Evolutionary conservation across 164 flowering plant genomes (phyloP), one percentile per base, ranked within the genome.

Genomic region (Piper betle): DNA sequence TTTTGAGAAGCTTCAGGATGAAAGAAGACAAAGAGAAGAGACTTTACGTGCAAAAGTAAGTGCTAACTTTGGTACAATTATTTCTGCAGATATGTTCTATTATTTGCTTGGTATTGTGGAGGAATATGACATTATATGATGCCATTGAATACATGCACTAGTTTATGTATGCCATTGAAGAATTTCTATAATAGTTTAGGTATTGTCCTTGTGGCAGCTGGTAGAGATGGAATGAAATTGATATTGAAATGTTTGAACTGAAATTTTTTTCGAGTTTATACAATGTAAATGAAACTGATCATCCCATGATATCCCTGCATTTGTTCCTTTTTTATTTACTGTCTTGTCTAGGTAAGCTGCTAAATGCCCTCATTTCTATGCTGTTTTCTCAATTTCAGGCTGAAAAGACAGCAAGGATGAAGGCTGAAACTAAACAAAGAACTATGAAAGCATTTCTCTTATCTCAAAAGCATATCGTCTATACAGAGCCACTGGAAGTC

Each of bases 391-490:
- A 25, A 54, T 67, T 55, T 37, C 82, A 93, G 98, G 92, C 81
- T 59, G 87, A 90, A 69, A 86, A 57, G 72, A 84, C 89, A 56
- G 88, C 84, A 63, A 78, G 69, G 9, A 67, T 87, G 86, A 93
- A 87, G 81, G 85, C 92, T 55, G 88, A 86, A 76, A 80, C 64
- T 37, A 93, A 84, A 82, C 82, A 83, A 70, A 81, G 68, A 66
- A 80, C 96, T 6, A 65, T 84, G 78, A 84, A 79, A 76, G 76
- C 59, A 37, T 93, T 84, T 80, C 67, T 89, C 68, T 68, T 89
- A 73, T 90, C 98, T 53, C 97, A 86, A 70, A 93, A 85, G 81
- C 82, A 93, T 71, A 74, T 86, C 62, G 94, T 93, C 52, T 89
- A 80, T 56, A 93, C 97, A 11, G 96, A 93, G 52, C 98, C 97